phyloP scores from a whole-genome alignment of 257 asterid genomes.

The Solanum paucissectum region DNA sequence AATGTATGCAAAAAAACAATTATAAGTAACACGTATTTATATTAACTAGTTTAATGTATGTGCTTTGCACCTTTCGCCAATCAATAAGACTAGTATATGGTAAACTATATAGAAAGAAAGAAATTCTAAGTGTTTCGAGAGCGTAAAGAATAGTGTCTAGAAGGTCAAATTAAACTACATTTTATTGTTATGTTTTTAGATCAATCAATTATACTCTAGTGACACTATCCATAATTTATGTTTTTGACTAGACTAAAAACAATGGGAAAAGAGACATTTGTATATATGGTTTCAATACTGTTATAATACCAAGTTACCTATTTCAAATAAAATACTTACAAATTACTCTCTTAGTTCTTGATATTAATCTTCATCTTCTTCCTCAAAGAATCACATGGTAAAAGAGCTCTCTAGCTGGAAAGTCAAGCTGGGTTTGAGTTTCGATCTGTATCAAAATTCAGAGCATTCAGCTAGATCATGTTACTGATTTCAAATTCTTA shows the following conservation, averaged over 20 bases:
- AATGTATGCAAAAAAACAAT: neutral
- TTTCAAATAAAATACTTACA: neutral
- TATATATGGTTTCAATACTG: neutral
- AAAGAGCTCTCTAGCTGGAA: neutral
- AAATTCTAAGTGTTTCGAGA: neutral
- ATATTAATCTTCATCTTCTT: neutral
- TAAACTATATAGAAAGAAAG: neutral
- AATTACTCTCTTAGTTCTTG: neutral
- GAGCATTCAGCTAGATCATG: neutral
- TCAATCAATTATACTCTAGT: neutral
- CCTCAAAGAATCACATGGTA: neutral
- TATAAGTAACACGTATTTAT: no score
- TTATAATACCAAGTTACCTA: no score
- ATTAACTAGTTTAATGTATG: neutral
- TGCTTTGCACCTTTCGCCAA: neutral
- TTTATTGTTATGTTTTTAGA: neutral
- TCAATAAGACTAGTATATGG: neutral
- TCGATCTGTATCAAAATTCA: neutral
- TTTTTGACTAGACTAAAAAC: no score
- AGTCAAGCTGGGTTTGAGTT: neutral
- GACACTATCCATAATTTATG: neutral
- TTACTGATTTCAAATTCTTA: neutral
- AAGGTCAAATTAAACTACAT: neutral
- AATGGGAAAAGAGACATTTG: neutral
- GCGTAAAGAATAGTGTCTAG: neutral